Percentiles rank a stretch among this genome's conserved stretches.
Conservation (phyloP, 306 rosid genomes). For the Arachis hypogaea region DNA sequence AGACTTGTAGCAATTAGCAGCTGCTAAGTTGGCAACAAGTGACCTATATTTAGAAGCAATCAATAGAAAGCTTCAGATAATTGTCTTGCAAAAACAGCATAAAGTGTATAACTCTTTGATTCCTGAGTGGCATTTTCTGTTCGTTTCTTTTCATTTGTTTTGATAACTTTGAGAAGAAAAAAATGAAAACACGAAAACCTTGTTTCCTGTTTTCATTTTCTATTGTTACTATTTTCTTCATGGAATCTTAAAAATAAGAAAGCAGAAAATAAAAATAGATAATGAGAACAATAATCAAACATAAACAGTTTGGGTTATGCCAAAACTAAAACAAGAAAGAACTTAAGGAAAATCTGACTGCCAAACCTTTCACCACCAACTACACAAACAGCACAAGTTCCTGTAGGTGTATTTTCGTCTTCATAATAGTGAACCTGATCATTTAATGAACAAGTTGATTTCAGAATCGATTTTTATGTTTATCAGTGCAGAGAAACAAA, state of each 20-base stretch:
- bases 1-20: conserved; percentile 91
- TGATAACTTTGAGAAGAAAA: too few species aligned
- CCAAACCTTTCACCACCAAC: conserved; percentile 90
- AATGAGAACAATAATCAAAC: too few species aligned
- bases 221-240: too few species aligned
- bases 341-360: conserved; percentile 12
- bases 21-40: conserved; percentile 91
- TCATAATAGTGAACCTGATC: conserved; percentile 84
- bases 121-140: too few species aligned
- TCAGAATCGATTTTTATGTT: conserved; percentile 6
- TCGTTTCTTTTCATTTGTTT: too few species aligned
- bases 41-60: conserved; percentile 59
- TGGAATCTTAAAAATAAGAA: too few species aligned
- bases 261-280: too few species aligned
- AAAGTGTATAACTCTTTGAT: too few species aligned
- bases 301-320: background rate
- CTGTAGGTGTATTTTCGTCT: conserved; percentile 83
- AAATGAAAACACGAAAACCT: too few species aligned
- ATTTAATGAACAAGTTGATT: conserved; percentile 27
- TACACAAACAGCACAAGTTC: conserved; percentile 96
- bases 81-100: conserved; percentile 1
- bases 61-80: conserved; percentile 18
- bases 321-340: background rate
- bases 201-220: too few species aligned
- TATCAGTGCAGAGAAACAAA: background rate